These are phyloP conservation scores for Macrocybe gigantea DNA, from an alignment of 768 basidiomycete species.

Conservation along the genomic window DNA sequence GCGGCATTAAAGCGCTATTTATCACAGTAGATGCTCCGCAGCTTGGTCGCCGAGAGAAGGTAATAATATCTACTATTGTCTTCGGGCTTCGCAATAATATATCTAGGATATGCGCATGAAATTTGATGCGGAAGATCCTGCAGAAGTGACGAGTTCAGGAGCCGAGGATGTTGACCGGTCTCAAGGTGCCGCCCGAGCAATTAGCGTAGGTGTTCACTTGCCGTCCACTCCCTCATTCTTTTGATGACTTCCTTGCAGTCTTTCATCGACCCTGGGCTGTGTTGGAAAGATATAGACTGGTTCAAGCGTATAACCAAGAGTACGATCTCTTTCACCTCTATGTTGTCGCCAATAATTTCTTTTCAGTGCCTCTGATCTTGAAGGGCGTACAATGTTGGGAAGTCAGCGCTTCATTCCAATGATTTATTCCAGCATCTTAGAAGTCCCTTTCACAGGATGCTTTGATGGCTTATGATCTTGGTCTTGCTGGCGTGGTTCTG, in stretches of 20 bases:
- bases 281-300: conserved; percentile 83
- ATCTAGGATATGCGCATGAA: conserved; percentile 89
- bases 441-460: conserved; percentile 49
- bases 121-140: conserved; percentile 76
- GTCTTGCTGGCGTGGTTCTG: conserved; percentile 73
- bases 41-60: conserved; percentile 86
- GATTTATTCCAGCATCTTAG: not conserved
- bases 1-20: conserved; percentile 88
- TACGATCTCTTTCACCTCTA: conserved; percentile 2
- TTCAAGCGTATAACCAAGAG: conserved; percentile 77
- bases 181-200: conserved; percentile 92
- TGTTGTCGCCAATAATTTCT: conserved; percentile 26
- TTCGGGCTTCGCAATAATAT: not conserved
- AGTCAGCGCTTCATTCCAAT: conserved; percentile 21
- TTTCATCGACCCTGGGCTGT: conserved; percentile 90
- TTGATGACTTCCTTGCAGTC: conserved; percentile 38
- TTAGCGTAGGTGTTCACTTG: conserved; percentile 52
- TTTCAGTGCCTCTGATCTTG: conserved; percentile 77
- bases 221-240: not conserved
- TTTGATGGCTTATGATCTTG: conserved; percentile 73
- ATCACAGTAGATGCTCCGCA: conserved; percentile 98
- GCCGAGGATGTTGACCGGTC: conserved; percentile 64
- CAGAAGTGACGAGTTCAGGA: conserved; percentile 48
- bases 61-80: conserved; percentile 4
- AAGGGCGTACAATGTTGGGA: conserved; percentile 92